Evolutionary conservation across 2,329 filamentous ascomycete species (phyloP), one percentile per base, ranked within the genome.

Genomic region (Scleromitrula shiraiana): DNA sequence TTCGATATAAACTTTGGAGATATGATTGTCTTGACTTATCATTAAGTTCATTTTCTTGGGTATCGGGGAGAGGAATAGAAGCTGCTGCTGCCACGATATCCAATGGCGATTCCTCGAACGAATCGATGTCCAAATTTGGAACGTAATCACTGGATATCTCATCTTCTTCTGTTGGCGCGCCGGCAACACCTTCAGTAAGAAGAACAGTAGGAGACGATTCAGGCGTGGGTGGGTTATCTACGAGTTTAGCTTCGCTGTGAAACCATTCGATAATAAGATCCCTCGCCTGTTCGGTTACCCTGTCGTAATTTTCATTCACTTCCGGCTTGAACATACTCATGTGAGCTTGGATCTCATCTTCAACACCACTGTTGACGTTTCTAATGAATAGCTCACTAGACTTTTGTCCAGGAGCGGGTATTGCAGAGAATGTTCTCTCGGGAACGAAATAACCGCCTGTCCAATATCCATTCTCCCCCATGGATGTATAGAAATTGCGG

Each of bases 361-460:
- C 49, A 1, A 58, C 59, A 37, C 56, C 53, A 20, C 36, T 33
- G 26, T 60, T 59, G 0, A 51, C 33, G 14, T 46, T 40, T 32
- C 60, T 55, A 10, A 49, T 42, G 29, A 55, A 62, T 24, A 56
- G 46, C 7, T 39, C 41, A 20, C 26, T 36, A 5, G 38, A 43
- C 26, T 46, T 50, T 33, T 49, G 51, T 33, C 46, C 50, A 5
- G 40, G 39, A n/a, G 47, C 46, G 0, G 82, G 83, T 20, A 90
- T 67, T 4, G 85, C 83, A 62, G 86, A 91, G 59, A 95, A 95
- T 0, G 88, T 95, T 33, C 89, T 71, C 56, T 89, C 79, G 0
- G 76, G 76, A 0, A 78, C 74, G 61, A 72, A 82, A 66, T 70
- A 79, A 0, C 76, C 76, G 2, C 76, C 76, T 23, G 69, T 74